Percentiles rank a stretch among this genome's conserved stretches.
phyloP scores from a whole-genome alignment of 1,284 basidiomycete species.

The Gastroboletus turbinatus region DNA sequence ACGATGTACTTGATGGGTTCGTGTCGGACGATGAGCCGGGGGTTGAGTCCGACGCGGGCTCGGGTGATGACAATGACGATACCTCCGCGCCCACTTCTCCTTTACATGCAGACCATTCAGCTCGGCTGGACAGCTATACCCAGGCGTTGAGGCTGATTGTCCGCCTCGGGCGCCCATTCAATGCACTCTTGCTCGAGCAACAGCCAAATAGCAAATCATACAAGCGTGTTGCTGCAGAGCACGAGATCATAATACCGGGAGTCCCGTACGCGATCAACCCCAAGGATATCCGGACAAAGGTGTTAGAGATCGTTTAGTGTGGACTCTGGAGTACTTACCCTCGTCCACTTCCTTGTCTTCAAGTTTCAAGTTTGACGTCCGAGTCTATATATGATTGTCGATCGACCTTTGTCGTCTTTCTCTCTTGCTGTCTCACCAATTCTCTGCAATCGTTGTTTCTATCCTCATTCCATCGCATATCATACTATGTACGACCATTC shows the following conservation, averaged over 20 bases:
- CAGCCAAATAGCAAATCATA: constrained; percentile 19
- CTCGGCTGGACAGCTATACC: neutral
- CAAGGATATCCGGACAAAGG: neutral
- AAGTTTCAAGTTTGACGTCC: no score
- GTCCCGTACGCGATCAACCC: neutral
- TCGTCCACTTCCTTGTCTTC: no score
- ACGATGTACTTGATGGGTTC: neutral
- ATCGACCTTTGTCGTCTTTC: no score
- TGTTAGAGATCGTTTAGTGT: neutral
- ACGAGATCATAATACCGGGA: constrained; percentile 5
- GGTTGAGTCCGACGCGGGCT: neutral
- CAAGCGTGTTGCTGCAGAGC: constrained; percentile 6
- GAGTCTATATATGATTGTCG: no score
- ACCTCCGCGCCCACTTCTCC: no score
- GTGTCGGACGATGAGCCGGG: neutral
- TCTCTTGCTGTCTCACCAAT: no score
- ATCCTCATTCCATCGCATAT: no score
- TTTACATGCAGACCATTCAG: no score
- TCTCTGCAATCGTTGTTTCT: no score
- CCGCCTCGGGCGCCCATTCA: neutral
- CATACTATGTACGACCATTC: no score
- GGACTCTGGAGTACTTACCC: no score
- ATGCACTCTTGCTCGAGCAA: neutral
- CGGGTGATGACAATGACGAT: no score
- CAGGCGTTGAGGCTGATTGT: neutral